These are phyloP conservation scores for Stemphylium beticola DNA, from an alignment of 2,329 filamentous ascomycete genomes.

Conservation along the genomic window DNA sequence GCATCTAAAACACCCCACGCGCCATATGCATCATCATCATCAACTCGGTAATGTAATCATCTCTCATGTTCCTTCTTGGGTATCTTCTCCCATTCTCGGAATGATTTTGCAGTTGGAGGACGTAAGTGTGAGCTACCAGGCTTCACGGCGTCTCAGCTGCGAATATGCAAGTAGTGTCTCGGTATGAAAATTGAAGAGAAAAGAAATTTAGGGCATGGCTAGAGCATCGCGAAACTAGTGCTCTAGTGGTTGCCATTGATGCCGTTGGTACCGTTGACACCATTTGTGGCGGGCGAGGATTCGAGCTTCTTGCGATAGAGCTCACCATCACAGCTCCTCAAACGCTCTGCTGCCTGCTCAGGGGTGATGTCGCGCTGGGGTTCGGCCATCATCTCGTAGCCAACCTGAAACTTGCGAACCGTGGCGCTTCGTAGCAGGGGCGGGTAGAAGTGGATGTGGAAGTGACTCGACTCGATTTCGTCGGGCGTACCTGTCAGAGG, in stretches of 20 bases:
- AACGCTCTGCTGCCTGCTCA: conserved; percentile 83
- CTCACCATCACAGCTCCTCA: conserved; percentile 78
- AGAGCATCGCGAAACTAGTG: neutral
- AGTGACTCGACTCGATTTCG: conserved; percentile 84
- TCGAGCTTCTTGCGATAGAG: conserved; percentile 73
- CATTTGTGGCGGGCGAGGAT: conserved; percentile 17
- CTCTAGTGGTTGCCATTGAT: conserved; percentile 6
- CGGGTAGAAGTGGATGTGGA: conserved; percentile 98
- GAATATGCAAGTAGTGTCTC: neutral
- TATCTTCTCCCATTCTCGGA: conserved; percentile 5
- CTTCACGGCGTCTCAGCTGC: neutral
- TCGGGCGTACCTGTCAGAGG: conserved; percentile 81
- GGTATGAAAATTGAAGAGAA: neutral
- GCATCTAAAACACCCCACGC: neutral
- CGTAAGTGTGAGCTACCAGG: neutral
- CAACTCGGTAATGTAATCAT: neutral
- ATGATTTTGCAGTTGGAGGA: neutral
- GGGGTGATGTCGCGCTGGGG: conserved; percentile 98
- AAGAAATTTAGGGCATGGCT: neutral
- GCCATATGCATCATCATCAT: neutral
- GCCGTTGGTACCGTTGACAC: conserved; percentile 26
- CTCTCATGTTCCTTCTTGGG: neutral
- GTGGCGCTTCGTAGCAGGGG: conserved; percentile 90
- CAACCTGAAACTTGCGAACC: conserved; percentile 94
- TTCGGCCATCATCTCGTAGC: conserved; percentile 95